A percentile compares a stretch with the other conserved stretches of the same genome.
These are phyloP conservation scores for Sporodiniella umbellata DNA, from an alignment of 371 early-diverging fungal species.

Conservation along the genomic window DNA sequence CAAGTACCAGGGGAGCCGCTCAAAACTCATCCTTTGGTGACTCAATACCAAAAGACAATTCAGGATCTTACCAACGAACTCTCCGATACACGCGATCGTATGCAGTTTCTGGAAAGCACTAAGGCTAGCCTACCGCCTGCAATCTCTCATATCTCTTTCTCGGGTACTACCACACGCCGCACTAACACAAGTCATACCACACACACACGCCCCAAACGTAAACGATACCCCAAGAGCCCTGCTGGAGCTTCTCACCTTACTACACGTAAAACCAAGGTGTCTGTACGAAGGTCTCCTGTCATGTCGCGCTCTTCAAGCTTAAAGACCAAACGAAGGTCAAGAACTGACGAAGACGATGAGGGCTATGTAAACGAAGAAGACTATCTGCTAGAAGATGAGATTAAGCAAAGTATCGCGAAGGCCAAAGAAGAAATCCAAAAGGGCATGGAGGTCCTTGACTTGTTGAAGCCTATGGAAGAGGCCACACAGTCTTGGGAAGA, in stretches of 20 bases:
- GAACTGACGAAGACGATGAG: slow-evolving; percentile 29
- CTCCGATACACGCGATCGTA: slow-evolving; percentile 40
- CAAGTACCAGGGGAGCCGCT: slow-evolving; percentile 7
- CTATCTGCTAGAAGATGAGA: slow-evolving; percentile 30
- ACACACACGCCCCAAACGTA: slow-evolving; percentile 3
- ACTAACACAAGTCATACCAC: slow-evolving; percentile 7
- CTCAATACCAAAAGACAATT: slow-evolving; percentile 57
- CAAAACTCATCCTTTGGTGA: slow-evolving; percentile 52
- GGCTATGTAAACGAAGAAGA: slow-evolving; percentile 27
- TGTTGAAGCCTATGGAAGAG: slow-evolving; percentile 40
- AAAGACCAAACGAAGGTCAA: slow-evolving; percentile 3
- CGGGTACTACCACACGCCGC: slow-evolving; percentile 9
- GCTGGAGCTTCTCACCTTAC: slow-evolving; percentile 23
- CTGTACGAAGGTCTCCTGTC: slow-evolving; percentile 11
- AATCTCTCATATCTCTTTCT: slow-evolving; percentile 22
- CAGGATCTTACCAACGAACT: slow-evolving; percentile 53
- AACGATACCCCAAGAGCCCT: slow-evolving; percentile 16
- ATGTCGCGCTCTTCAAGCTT: slow-evolving; percentile 19
- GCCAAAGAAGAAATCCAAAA: slow-evolving; percentile 61
- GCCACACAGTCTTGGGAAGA: slow-evolving; percentile 44
- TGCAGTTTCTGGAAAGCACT: slow-evolving; percentile 30
- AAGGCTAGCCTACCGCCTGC: slow-evolving; percentile 9
- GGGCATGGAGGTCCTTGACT: slow-evolving; percentile 51
- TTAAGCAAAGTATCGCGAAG: slow-evolving; percentile 58
- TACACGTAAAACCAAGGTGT: slow-evolving; percentile 6